These are phyloP conservation scores for Amauroascus niger DNA, from an alignment of 2,329 filamentous ascomycete genomes.

Conservation along the genomic window DNA sequence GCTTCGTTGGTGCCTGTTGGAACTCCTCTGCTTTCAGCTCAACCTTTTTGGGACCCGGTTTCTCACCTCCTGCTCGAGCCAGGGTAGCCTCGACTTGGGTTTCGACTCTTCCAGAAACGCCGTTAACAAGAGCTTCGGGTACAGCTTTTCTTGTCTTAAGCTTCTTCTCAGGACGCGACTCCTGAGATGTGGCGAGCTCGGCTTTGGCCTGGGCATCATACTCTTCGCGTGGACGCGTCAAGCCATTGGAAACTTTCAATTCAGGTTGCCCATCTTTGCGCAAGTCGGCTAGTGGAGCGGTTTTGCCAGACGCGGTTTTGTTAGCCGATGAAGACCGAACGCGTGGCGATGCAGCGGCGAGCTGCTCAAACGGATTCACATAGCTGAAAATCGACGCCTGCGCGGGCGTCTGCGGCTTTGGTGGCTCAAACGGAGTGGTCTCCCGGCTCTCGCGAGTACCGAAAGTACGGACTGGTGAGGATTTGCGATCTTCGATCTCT, in stretches of 20 bases:
- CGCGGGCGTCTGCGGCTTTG: slow-evolving; percentile 28
- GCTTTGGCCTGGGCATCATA: background rate
- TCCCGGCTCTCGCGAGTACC: slow-evolving; percentile 22
- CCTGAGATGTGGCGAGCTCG: background rate
- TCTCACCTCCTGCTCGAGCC: slow-evolving; percentile 47
- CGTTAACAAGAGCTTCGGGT: slow-evolving; percentile 56
- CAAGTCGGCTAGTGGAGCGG: slow-evolving; percentile 28
- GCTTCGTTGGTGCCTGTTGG: slow-evolving; percentile 23
- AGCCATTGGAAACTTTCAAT: background rate
- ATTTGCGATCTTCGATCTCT: slow-evolving; percentile 16
- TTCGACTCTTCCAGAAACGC: slow-evolving; percentile 52
- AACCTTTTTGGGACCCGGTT: slow-evolving; percentile 31
- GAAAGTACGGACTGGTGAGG: slow-evolving; percentile 27
- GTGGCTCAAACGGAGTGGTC: slow-evolving; percentile 32
- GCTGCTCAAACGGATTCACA: slow-evolving; percentile 61
- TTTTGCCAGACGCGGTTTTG: slow-evolving; percentile 21
- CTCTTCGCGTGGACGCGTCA: slow-evolving; percentile 9
- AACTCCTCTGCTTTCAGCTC: slow-evolving; percentile 29
- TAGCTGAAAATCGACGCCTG: slow-evolving; percentile 53
- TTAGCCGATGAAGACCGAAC: slow-evolving; percentile 37
- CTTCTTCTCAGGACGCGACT: slow-evolving; percentile 3
- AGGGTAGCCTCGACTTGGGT: slow-evolving; percentile 58
- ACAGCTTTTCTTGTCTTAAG: slow-evolving; percentile 51
- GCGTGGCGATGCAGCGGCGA: slow-evolving; percentile 56
- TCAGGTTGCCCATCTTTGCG: slow-evolving; percentile 13